Percentiles rank a stretch among this genome's conserved stretches.
phyloP scores from a whole-genome alignment of 2,329 filamentous ascomycete genomes.

The Lachnum nothofagi region DNA sequence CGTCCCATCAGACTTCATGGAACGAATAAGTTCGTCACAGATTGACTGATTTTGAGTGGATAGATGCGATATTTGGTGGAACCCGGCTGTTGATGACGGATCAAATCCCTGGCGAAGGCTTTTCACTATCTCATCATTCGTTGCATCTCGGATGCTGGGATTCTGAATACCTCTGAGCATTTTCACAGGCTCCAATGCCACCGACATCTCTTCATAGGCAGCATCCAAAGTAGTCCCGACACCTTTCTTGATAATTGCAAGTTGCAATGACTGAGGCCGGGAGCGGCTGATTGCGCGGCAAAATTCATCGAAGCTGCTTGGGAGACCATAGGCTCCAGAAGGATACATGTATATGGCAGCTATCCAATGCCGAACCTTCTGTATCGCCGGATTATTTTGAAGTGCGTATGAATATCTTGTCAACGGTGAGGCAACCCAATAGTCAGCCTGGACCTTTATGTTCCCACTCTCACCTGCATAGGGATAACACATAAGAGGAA shows the following conservation, averaged over 20 bases:
- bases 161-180: not conserved
- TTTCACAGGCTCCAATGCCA: not conserved
- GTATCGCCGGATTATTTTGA: not conserved
- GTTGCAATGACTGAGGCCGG: not conserved
- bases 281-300: not conserved
- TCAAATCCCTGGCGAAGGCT: no score
- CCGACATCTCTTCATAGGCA: not conserved
- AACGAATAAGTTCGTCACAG: not conserved
- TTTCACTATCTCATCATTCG: no score
- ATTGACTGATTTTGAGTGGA: no score
- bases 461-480: no score
- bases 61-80: no score
- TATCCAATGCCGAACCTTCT: not conserved
- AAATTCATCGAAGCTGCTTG: not conserved
- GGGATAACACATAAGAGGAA: not conserved
- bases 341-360: not conserved
- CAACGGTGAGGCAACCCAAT: not conserved
- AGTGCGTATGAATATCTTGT: not conserved
- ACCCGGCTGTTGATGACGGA: no score
- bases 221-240: not conserved
- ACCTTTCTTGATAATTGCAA: not conserved
- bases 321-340: not conserved
- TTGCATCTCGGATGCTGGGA: not conserved
- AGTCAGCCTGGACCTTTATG: no score
- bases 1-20: not conserved